phyloP scores from a whole-genome alignment of 768 basidiomycete genomes.

The Rhizopogon sp. region DNA sequence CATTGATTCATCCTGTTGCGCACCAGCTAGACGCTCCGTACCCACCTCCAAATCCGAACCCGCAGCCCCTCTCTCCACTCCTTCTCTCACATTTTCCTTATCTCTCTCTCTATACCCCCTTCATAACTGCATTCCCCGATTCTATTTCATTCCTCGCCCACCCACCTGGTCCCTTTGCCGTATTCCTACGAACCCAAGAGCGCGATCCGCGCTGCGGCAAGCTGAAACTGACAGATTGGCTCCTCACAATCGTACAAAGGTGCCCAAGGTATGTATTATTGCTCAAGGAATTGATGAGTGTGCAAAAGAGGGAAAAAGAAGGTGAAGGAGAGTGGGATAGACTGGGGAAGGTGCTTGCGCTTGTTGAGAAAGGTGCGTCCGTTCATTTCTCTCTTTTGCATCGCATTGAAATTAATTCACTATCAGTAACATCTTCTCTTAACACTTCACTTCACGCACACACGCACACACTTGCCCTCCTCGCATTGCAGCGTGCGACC shows the following conservation, averaged over 20 bases:
- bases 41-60: too few species aligned
- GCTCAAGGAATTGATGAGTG: conserved; percentile 73
- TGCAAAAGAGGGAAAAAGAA: conserved; percentile 44
- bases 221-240: conserved; percentile 78
- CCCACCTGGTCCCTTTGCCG: conserved; percentile 44
- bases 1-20: conserved; percentile 24
- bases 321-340: conserved; percentile 59
- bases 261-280: conserved; percentile 84
- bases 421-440: conserved; percentile 66
- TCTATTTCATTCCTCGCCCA: conserved; percentile 49
- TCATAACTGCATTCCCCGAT: conserved; percentile 72
- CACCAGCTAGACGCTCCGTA: conserved; percentile 2
- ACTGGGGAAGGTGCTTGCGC: conserved; percentile 51
- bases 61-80: conserved; percentile 15
- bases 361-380: conserved; percentile 73
- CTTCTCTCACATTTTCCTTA: conserved; percentile 80
- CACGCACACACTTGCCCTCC: conserved; percentile 66
- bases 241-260: conserved; percentile 82
- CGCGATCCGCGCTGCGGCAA: conserved; percentile 65
- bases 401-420: conserved; percentile 2
- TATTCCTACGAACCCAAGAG: conserved; percentile 57
- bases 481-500: conserved; percentile 77
- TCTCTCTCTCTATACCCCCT: conserved; percentile 65
- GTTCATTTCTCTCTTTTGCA: neutral
- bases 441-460: conserved; percentile 78